Base-by-base conservation (phyloP, 2,329 filamentous ascomycete genomes). In the Amauroascus verrucosus region DNA sequence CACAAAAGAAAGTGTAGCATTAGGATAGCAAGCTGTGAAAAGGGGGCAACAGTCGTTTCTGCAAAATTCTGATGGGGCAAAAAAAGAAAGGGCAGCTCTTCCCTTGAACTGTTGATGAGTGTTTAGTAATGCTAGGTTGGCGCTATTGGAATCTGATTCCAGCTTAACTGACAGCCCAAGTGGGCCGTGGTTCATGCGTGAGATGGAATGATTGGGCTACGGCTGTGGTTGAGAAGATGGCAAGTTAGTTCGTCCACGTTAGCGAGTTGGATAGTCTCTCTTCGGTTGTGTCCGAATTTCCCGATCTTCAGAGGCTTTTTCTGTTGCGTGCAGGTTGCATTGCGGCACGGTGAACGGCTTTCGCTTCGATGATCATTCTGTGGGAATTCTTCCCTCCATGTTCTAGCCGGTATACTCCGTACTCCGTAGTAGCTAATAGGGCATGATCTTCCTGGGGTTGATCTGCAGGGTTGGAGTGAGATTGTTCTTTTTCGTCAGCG, bases 271-370 rank as follows among this genome's bases (percentile, higher is more conserved):
- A 14, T 37, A 37, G 11, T 14, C n/a, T n/a, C n/a, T n/a, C n/a
- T n/a, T n/a, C n/a, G n/a, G n/a, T n/a, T n/a, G n/a, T n/a, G n/a
- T 33, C 43, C 16, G 13, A 22, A 24, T 14, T 35, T 47, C 18
- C 30, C 30, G 30, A 47, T 47, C 30, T 22, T 35, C 45, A 11
- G 7, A 8, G 2, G 2, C 6, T 22, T 22, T 1, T 11, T 11
- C 24, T 41, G 5, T 41, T n/a, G 38, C 38, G 3, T 50, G 48
- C 48, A 50, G 35, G 48, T 50, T 50, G 48, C 48, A 50, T 43
- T 41, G 48, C 48, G 47, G 35, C 46, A 28, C 33, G 47, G 35
- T 40, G 33, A 49, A 41, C 32, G 33, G 35, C n/a, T 26, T n/a
- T n/a, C n/a, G 33, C 13, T 48, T 50, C 37, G 37, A 43, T 33